These are phyloP conservation scores for Rhododendron ovatum DNA, from an alignment of 148 eudicot genomes.

Conservation along the genomic window DNA sequence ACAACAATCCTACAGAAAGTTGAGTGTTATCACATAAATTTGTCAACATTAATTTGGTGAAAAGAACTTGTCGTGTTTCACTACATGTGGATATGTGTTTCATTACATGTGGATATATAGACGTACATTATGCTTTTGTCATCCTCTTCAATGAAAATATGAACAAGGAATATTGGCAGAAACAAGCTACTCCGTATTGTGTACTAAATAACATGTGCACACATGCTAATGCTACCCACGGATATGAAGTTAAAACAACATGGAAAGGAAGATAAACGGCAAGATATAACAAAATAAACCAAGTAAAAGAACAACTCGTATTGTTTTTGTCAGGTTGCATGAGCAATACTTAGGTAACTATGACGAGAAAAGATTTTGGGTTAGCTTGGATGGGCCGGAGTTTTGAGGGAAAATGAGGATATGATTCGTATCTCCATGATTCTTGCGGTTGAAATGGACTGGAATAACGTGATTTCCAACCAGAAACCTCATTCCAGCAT, in stretches of 20 bases:
- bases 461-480: neutral
- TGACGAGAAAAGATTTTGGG: neutral
- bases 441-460: neutral
- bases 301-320: neutral
- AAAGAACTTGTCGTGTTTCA: neutral
- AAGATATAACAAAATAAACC: neutral
- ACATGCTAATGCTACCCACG: neutral
- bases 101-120: neutral
- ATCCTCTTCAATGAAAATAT: neutral
- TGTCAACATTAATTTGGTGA: neutral
- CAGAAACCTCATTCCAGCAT: neutral
- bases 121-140: neutral
- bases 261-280: neutral
- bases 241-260: neutral
- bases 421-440: neutral
- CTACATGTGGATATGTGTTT: no score
- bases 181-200: neutral
- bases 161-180: neutral
- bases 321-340: neutral
- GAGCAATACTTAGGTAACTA: neutral
- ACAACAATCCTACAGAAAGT: no score
- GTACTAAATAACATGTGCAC: neutral
- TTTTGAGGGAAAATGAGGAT: neutral
- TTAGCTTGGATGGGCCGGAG: neutral
- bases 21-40: no score